A percentile compares a stretch with the other conserved stretches of the same genome.
phyloP scores from a whole-genome alignment of 352 stramenopile species.

The Phytophthora hibernalis region DNA sequence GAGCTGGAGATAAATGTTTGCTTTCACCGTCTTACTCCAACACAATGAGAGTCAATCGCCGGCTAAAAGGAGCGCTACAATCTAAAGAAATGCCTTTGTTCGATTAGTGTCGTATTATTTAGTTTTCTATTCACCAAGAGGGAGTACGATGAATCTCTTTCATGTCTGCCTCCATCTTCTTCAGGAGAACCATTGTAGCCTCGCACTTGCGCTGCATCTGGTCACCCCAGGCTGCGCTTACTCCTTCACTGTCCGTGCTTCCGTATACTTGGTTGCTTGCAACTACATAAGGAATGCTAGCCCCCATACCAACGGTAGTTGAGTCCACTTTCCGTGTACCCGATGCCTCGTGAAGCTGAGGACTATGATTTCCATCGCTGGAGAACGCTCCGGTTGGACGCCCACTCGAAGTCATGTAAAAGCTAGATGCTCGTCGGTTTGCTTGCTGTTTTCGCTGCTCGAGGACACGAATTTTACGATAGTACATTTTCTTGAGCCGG shows the following conservation, averaged over 20 bases:
- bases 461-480: conserved; percentile 34
- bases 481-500: conserved; percentile 62
- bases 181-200: conserved; percentile 47
- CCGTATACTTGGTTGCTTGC: neutral
- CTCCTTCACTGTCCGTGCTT: neutral
- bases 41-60: neutral
- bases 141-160: conserved; percentile 25
- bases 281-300: neutral
- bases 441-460: conserved; percentile 24
- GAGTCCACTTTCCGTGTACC: conserved; percentile 7
- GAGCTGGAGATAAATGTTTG: conserved; percentile 60
- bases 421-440: conserved; percentile 21
- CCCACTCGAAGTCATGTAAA: conserved; percentile 29
- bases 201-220: conserved; percentile 59
- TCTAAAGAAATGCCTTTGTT: conserved; percentile 20
- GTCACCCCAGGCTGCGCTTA: conserved; percentile 36
- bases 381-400: conserved; percentile 3
- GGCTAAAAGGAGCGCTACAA: neutral
- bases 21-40: neutral
- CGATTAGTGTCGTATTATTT: neutral
- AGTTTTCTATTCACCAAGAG: conserved; percentile 11
- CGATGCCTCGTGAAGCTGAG: neutral
- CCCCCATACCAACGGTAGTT: neutral
- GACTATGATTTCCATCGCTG: neutral
- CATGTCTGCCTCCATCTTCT: conserved; percentile 51